Evolutionary conservation across 169 alveolate species (phyloP), one percentile per base, ranked within the genome.

Genomic region (Plasmodium fragile): DNA sequence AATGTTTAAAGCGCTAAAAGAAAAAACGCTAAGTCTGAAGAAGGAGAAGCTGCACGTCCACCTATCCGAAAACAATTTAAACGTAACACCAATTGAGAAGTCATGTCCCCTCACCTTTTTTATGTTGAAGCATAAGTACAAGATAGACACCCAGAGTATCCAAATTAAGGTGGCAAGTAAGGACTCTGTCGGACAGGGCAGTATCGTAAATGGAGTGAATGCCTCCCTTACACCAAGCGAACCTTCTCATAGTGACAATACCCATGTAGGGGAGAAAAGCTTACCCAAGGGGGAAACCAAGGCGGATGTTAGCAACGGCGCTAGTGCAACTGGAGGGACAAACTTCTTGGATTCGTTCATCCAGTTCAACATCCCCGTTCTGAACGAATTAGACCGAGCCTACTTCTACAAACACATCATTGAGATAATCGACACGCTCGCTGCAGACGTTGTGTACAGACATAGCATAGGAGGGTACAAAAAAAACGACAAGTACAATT

Each of bases 401-500:
- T 52, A 52, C 34, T 73, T 85, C 65, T 85, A 32, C 69, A 85
- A 85, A 34, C 93, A 85, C 69, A 85, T 85, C 25, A 85, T 85
- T 75, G 93, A 85, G 65, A 32, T 85, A 52, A 77, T 85, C 32
- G 93, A 85, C 65, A 69, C 93, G 1, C 79, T 85, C 39, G 93
- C 93, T 7, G 93, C 93, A 16, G 93, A 85, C 36, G 93, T 85
- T 32, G 85, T 77, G 45, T 85, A 85, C 65, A 85, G 82, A 73
- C 93, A 85, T 28, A 85, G 93, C 45, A 85, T 73, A 28, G 93
- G 93, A 30, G 84, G 70, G 11, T 85, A 85, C 80, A 73, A 55
- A 43, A 85, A 77, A 85, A 73, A 85, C 80, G 69, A 73, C 30
- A 85, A 85, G 34, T 75, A 30, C 69, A 85, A 85, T 8, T 85